Conservation (phyloP, 2,329 filamentous ascomycete species). For the Tolypocladium tundrense region DNA sequence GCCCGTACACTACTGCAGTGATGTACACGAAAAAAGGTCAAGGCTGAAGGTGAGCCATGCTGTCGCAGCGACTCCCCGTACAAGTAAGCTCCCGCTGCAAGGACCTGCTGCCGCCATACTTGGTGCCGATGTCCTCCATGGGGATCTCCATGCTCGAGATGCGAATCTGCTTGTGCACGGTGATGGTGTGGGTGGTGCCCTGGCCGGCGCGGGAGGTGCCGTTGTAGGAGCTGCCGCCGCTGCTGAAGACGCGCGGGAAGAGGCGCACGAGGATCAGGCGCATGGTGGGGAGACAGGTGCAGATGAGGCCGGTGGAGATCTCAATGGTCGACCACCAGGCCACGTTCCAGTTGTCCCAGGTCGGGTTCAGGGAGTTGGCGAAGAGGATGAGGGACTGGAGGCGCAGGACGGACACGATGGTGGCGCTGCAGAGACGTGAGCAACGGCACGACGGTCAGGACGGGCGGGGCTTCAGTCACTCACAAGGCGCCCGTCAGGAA, state of each 20-base stretch:
- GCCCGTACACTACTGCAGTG: not conserved
- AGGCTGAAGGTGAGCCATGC: not conserved
- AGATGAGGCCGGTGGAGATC: not conserved
- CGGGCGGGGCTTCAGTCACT: not conserved
- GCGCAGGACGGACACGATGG: not conserved
- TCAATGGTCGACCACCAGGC: not conserved
- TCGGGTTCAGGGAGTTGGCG: not conserved
- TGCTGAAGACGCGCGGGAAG: not conserved
- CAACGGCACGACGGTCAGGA: too few species aligned
- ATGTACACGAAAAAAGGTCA: not conserved
- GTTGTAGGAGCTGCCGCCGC: not conserved
- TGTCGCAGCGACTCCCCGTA: not conserved
- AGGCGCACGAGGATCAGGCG: not conserved
- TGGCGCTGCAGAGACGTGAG: not conserved
- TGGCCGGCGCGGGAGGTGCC: not conserved
- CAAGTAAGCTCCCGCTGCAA: not conserved
- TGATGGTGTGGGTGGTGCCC: not conserved
- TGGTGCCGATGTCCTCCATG: not conserved
- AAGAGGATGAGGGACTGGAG: not conserved
- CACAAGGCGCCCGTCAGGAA: conserved; percentile 2
- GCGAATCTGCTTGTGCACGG: not conserved
- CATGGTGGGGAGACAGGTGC: not conserved
- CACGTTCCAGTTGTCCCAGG: not conserved
- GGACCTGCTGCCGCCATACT: not conserved
- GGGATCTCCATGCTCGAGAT: not conserved